These are phyloP conservation scores for Tetratostichococcus sp. DNA, from an alignment of 139 green algal species.

Conservation along the genomic window DNA sequence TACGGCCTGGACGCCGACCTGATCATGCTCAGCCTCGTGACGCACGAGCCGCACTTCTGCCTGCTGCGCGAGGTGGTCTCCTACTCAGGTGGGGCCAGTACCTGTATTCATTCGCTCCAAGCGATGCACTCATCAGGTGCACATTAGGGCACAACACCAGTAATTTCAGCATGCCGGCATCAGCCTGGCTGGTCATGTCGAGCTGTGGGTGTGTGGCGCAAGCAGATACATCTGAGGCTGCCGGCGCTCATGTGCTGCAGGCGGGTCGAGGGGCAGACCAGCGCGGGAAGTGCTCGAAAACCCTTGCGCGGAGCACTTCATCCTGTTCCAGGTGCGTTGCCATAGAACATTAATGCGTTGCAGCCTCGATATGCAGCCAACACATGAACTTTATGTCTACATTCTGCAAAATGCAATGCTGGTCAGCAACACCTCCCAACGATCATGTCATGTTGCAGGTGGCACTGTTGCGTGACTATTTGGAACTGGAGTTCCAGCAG, in stretches of 20 bases:
- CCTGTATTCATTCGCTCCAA: too few species aligned
- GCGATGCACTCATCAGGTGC: too few species aligned
- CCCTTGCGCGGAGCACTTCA: constrained; percentile 84
- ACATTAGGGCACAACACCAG: background rate
- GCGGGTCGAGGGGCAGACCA: constrained; percentile 70
- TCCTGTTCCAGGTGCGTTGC: constrained; percentile 69
- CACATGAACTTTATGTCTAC: too few species aligned
- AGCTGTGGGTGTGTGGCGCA: too few species aligned
- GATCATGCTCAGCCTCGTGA: constrained; percentile 91
- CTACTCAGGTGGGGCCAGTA: background rate
- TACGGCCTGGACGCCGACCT: constrained; percentile 95
- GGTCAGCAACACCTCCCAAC: too few species aligned
- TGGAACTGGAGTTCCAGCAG: constrained; percentile 71
- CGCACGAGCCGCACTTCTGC: constrained; percentile 95
- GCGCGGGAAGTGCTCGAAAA: constrained; percentile 82
- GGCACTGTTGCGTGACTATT: constrained; percentile 84
- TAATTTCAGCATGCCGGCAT: background rate
- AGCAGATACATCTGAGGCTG: too few species aligned
- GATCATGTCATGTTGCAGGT: background rate
- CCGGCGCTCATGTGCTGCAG: too few species aligned
- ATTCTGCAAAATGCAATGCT: too few species aligned
- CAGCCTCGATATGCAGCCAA: too few species aligned
- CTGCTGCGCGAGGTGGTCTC: constrained; percentile 81
- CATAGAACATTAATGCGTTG: too few species aligned
- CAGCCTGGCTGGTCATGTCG: too few species aligned